These are phyloP conservation scores for Exophiala oligosperma DNA, from an alignment of 2,329 filamentous ascomycete species.

Conservation along the genomic window DNA sequence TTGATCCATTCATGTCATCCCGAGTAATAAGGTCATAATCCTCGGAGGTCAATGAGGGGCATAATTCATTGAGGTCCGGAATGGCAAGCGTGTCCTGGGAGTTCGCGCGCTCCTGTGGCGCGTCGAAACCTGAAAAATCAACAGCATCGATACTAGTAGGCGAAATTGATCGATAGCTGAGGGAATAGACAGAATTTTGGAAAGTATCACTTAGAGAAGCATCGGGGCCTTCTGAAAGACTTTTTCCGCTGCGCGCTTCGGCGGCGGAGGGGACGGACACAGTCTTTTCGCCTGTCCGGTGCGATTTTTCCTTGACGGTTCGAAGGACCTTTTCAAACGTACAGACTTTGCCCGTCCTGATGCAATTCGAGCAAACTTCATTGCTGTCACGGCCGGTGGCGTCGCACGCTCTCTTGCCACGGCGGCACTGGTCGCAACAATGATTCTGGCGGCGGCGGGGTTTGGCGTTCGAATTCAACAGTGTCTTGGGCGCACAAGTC, in stretches of 20 bases:
- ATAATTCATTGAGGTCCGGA: neutral
- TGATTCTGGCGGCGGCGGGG: conserved; percentile 41
- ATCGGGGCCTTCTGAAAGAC: neutral
- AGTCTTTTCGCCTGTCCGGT: neutral
- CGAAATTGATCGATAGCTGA: neutral
- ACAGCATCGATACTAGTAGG: neutral
- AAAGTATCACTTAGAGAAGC: neutral
- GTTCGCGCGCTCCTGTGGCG: neutral
- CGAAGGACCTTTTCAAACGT: neutral
- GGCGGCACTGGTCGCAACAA: conserved; percentile 49
- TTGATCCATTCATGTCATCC: neutral
- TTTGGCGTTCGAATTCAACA: neutral
- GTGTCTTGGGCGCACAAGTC: neutral
- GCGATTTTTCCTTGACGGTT: neutral
- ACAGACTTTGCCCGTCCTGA: conserved; percentile 1
- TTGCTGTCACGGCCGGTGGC: conserved; percentile 32
- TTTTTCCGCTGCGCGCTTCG: neutral
- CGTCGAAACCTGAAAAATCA: neutral
- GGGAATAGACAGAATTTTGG: neutral
- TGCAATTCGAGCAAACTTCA: conserved; percentile 4
- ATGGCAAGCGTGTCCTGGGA: neutral
- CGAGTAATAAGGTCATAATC: neutral
- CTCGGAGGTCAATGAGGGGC: neutral
- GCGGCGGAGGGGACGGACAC: neutral
- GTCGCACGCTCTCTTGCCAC: conserved; percentile 48